phyloP scores from a whole-genome alignment of 83 land plant genomes.

The Picea abies region DNA sequence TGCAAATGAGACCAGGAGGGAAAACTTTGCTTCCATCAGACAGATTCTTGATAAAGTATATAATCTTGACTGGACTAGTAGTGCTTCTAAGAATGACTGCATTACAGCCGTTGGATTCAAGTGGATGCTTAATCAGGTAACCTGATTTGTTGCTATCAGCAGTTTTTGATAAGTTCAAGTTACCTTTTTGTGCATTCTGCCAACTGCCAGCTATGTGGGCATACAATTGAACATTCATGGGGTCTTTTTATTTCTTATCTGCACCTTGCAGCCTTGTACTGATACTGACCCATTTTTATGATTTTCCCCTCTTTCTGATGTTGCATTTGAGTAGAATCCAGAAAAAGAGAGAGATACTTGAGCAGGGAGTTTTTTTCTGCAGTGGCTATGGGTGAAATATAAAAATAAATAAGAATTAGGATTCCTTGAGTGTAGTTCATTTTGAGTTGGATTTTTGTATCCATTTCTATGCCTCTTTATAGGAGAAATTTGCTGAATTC shows the following conservation, averaged over 20 bases:
- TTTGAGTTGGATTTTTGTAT: neutral
- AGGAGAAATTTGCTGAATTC: neutral
- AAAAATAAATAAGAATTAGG: neutral
- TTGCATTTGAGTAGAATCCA: neutral
- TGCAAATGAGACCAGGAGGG: constrained; percentile 21
- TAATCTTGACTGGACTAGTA: constrained; percentile 25
- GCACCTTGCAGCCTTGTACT: neutral
- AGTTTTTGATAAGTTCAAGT: neutral
- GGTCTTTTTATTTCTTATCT: neutral
- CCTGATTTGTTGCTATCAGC: neutral
- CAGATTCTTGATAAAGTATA: constrained; percentile 18
- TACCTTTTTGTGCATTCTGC: neutral
- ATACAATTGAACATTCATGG: neutral
- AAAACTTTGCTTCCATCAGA: constrained; percentile 8
- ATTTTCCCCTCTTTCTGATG: no score
- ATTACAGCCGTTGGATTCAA: no score
- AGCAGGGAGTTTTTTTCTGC: neutral
- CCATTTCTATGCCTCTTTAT: neutral
- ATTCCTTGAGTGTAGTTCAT: neutral
- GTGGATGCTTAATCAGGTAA: no score
- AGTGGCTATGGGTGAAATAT: neutral
- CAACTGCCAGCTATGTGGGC: neutral
- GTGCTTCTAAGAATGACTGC: no score
- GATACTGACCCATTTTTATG: no score
- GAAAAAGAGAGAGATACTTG: neutral